These are phyloP conservation scores for Aquilaria agallochum DNA, from an alignment of 441 rosid genomes.

Conservation along the genomic window DNA sequence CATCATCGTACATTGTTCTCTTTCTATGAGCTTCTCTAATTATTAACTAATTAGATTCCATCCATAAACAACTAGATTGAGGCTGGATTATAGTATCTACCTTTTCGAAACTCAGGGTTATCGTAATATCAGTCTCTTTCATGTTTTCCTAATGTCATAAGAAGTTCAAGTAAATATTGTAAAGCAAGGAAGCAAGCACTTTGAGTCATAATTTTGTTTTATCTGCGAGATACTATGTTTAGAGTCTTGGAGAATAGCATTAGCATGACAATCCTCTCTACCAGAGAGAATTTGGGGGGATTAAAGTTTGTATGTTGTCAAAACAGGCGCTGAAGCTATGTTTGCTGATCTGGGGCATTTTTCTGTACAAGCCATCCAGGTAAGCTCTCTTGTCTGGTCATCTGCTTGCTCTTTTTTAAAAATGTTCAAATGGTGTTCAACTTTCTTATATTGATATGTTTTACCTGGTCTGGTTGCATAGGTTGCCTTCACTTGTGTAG, in stretches of 20 bases:
- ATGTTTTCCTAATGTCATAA: neutral
- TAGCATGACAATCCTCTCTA: too few species aligned
- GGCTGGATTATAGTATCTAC: too few species aligned
- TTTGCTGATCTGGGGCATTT: slow-evolving; percentile 98
- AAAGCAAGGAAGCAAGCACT: too few species aligned
- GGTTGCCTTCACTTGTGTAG: slow-evolving; percentile 82
- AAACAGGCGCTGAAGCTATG: slow-evolving; percentile 97
- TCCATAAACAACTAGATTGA: too few species aligned
- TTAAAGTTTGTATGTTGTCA: slow-evolving; percentile 6
- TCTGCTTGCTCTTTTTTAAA: slow-evolving; percentile 14
- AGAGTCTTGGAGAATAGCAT: too few species aligned
- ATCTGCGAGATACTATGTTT: too few species aligned
- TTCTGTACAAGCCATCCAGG: slow-evolving; percentile 85
- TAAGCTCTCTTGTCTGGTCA: slow-evolving; percentile 16
- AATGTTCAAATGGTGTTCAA: neutral
- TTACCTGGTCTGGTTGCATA: slow-evolving; percentile 22
- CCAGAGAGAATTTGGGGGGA: neutral
- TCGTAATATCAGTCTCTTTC: neutral
- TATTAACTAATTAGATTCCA: too few species aligned
- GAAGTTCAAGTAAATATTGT: too few species aligned
- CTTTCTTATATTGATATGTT: slow-evolving; percentile 5
- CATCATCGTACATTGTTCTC: too few species aligned
- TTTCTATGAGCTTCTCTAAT: too few species aligned
- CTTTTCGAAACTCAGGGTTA: neutral
- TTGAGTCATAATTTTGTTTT: too few species aligned